Evolutionary conservation across 108 stramenopile species (phyloP), one percentile per base, ranked within the genome.

Genomic region (Skeletonema grethae): DNA sequence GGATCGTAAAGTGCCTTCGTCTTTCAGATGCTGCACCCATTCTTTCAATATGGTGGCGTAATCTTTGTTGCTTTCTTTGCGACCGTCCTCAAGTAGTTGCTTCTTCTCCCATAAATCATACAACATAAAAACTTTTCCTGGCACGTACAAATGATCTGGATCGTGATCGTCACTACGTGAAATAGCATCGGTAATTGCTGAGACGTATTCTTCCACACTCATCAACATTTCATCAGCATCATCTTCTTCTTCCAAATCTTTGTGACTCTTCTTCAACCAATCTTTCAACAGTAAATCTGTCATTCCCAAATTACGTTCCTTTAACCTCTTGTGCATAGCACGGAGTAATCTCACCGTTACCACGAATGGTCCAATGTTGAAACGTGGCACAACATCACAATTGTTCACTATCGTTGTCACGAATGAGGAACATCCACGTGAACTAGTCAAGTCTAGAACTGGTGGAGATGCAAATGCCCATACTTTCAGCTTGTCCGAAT

Each of bases 341-440:
- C 78, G 73, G 36, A 88, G 28, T 0, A 84, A 20, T 18, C 78
- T 65, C 56, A 69, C 41, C 12, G 57, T 50, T 15, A 78, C 75
- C 16, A 79, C 32, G 7, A 86, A 61, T 55, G 73, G 69, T n/a
- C 71, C 50, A 13, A 86, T 55, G 24, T 50, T 77, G 1, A 68
- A 45, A 50, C 88, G 81, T n/a, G 88, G 77, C 16, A 88, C 72
- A 13, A 86, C 59, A 73, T 88, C 88, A 2, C 57, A 57, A 55
- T 88, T 88, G 53, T 88, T 88, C 39, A 88, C 84, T 60, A 88
- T 72, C 7, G 88, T 85, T 20, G 88, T 88, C 2, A 72, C 46
- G 43, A 86, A 88, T 28, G 83, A 48, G 5, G 24, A 3, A 62
- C 82, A 84, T 2, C 70, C 73, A 11, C 50, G 43, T 2, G 88